Conservation (phyloP, 2,329 filamentous ascomycete species). For the Cytospora schulzeri region DNA sequence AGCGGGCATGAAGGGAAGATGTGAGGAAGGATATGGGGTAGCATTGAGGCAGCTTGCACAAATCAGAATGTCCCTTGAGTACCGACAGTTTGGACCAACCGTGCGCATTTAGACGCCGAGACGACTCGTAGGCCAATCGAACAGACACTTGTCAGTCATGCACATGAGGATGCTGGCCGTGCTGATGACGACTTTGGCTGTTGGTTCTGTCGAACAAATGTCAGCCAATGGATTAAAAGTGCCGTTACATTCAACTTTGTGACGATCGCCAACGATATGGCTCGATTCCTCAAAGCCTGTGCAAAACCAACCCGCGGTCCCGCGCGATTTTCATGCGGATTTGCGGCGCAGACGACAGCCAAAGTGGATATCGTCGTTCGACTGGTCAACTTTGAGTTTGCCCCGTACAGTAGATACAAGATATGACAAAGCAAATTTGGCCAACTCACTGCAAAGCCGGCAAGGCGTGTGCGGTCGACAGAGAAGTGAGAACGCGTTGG, state of each 20-base stretch:
- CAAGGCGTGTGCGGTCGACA: background rate
- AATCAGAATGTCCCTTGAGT: constrained; percentile 4
- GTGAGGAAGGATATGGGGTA: background rate
- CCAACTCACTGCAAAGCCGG: background rate
- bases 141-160: background rate
- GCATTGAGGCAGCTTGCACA: background rate
- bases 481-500: background rate
- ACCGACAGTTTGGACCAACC: constrained; percentile 15
- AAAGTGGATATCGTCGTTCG: background rate
- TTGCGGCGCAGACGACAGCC: background rate
- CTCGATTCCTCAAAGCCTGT: background rate
- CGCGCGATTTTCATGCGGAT: background rate
- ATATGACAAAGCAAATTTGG: background rate
- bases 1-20: constrained; percentile 10
- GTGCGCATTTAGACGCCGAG: constrained; percentile 14
- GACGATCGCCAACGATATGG: background rate
- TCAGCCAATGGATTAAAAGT: constrained; percentile 12
- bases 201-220: constrained; percentile 15
- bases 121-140: constrained; percentile 8
- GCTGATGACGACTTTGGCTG: constrained; percentile 6
- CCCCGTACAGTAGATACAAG: background rate
- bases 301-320: background rate
- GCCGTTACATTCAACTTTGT: constrained; percentile 3
- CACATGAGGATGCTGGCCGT: constrained; percentile 1
- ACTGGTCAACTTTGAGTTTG: background rate